Evolutionary conservation across 495 filamentous ascomycete species (phyloP).

Genomic region (Xylaria venustula): DNA sequence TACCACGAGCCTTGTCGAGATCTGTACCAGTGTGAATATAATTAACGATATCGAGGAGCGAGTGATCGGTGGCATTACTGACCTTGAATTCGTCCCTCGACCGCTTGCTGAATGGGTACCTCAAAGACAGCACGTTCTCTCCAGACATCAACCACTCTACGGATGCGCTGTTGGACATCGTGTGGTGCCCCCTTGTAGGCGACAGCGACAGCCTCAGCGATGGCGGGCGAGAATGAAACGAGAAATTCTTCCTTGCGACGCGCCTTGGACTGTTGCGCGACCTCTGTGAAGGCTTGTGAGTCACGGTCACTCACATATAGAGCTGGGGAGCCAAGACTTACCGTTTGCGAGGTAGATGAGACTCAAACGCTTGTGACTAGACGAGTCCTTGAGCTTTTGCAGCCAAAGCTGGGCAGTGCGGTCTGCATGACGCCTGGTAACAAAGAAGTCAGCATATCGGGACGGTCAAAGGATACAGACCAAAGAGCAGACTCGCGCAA

Average conservation of each 20-base stretch:
- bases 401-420: constrained; percentile 87
- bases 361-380: constrained; percentile 79
- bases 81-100: constrained; percentile 81
- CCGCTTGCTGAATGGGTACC: constrained; percentile 65
- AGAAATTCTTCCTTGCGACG: constrained; percentile 89
- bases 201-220: constrained; percentile 77
- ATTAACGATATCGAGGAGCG: neutral
- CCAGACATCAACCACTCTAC: constrained; percentile 93
- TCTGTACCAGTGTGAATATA: constrained; percentile 48
- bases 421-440: constrained; percentile 77
- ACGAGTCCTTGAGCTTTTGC: constrained; percentile 79
- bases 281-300: constrained; percentile 60
- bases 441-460: constrained; percentile 5
- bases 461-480: too few species aligned
- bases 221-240: constrained; percentile 82
- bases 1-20: constrained; percentile 72
- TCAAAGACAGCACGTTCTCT: constrained; percentile 85
- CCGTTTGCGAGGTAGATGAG: constrained; percentile 95
- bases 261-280: constrained; percentile 90
- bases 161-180: constrained; percentile 83
- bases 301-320: neutral
- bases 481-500: neutral
- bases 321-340: constrained; percentile 34
- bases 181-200: constrained; percentile 84
- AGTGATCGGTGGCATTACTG: constrained; percentile 15